phyloP scores from a whole-genome alignment of 2,329 filamentous ascomycete species.

The Acephala macrosclerotiorum region DNA sequence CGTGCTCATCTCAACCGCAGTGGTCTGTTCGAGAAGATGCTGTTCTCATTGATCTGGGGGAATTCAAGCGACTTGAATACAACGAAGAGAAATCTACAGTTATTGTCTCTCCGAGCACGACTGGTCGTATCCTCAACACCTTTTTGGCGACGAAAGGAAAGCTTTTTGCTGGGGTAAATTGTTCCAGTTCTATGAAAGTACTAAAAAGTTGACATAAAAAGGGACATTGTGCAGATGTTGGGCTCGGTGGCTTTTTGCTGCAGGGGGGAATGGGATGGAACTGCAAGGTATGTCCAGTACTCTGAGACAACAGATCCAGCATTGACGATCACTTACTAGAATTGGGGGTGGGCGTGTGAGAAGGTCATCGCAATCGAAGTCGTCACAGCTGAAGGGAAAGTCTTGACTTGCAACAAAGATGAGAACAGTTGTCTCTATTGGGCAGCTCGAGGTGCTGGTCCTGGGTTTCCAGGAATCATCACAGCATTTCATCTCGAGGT shows the following conservation, averaged over 20 bases:
- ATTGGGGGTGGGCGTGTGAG: slow-evolving; percentile 11
- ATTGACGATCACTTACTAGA: not conserved
- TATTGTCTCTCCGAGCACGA: slow-evolving; percentile 55
- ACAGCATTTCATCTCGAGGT: slow-evolving; percentile 9
- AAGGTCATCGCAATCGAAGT: slow-evolving; percentile 20
- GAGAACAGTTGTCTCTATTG: slow-evolving; percentile 57
- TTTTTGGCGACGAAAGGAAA: slow-evolving; percentile 47
- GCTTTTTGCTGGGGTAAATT: not conserved
- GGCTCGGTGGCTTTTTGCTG: slow-evolving; percentile 61
- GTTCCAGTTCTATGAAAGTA: slow-evolving; percentile 21
- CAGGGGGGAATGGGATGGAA: slow-evolving; percentile 57
- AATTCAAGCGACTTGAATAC: slow-evolving; percentile 47
- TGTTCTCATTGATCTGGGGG: slow-evolving; percentile 51
- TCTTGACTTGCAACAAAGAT: slow-evolving; percentile 48
- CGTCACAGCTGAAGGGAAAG: slow-evolving; percentile 26
- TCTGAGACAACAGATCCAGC: not conserved
- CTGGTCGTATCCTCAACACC: slow-evolving; percentile 52
- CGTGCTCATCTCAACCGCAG: not conserved
- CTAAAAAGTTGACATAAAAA: slow-evolving; percentile 53
- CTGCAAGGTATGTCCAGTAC: not conserved
- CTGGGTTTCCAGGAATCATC: not conserved
- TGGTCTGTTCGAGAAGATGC: slow-evolving; percentile 58
- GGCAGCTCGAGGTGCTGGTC: slow-evolving; percentile 41
- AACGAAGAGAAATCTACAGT: slow-evolving; percentile 49
- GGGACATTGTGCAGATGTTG: slow-evolving; percentile 64